Conservation (phyloP, 2,329 filamentous ascomycete species). For the Ascochyta clinopodiicola region DNA sequence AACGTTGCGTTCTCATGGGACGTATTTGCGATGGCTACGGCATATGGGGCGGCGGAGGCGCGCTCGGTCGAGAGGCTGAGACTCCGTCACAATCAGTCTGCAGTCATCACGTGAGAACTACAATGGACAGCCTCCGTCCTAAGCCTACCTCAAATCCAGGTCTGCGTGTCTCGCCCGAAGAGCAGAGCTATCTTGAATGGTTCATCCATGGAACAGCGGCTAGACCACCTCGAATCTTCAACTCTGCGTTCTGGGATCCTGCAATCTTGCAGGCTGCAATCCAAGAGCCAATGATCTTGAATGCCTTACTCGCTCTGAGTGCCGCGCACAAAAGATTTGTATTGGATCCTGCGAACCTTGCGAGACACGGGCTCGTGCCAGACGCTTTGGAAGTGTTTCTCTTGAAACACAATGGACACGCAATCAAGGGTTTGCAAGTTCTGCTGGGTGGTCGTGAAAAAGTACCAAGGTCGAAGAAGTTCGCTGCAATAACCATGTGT, state of each 20-base stretch:
- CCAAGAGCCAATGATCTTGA: slow-evolving; percentile 10
- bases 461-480: background rate
- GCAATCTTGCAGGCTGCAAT: slow-evolving; percentile 9
- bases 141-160: background rate
- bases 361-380: slow-evolving; percentile 1
- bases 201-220: slow-evolving; percentile 15
- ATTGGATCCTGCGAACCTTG: slow-evolving; percentile 3
- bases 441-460: background rate
- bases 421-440: slow-evolving; percentile 5
- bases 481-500: slow-evolving; percentile 5
- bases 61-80: slow-evolving; percentile 4
- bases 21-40: slow-evolving; percentile 54
- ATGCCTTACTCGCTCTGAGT: slow-evolving; percentile 11
- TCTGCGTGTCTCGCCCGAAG: slow-evolving; percentile 1
- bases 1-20: slow-evolving; percentile 45
- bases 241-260: slow-evolving; percentile 16
- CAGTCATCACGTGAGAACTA: background rate
- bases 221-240: slow-evolving; percentile 12
- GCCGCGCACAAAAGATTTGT: slow-evolving; percentile 12
- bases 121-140: background rate
- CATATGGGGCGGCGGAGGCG: slow-evolving; percentile 50
- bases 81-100: background rate
- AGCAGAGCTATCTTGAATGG: slow-evolving; percentile 18
- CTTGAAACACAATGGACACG: slow-evolving; percentile 8
- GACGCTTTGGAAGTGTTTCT: slow-evolving; percentile 9